Conservation (phyloP, 352 stramenopile species). For the Thalassiosira gravida region DNA sequence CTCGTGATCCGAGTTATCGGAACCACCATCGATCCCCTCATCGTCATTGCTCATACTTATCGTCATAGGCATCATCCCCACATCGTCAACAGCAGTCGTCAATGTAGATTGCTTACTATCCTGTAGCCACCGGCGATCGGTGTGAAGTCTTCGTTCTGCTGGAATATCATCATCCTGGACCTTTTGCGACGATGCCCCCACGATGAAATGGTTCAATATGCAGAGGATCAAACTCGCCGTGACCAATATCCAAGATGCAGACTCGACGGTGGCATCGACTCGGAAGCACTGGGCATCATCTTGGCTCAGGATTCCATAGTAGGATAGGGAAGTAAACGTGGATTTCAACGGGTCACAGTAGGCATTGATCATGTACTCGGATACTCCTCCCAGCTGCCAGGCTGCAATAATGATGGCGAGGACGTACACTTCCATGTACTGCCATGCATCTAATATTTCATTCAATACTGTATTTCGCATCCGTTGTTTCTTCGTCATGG, state of each 20-base stretch:
- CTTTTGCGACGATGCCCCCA: slow-evolving; percentile 41
- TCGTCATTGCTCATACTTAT: slow-evolving; percentile 28
- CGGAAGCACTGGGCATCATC: slow-evolving; percentile 83
- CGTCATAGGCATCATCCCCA: slow-evolving; percentile 4
- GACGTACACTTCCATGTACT: slow-evolving; percentile 86
- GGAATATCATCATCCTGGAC: slow-evolving; percentile 44
- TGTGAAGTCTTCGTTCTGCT: slow-evolving; percentile 43
- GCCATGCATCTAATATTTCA: slow-evolving; percentile 81
- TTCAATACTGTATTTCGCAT: slow-evolving; percentile 53
- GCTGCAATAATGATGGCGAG: slow-evolving; percentile 77
- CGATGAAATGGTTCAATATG: slow-evolving; percentile 58
- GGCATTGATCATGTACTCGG: slow-evolving; percentile 80
- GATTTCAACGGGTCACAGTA: slow-evolving; percentile 72
- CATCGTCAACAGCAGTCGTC: neutral
- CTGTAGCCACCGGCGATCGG: slow-evolving; percentile 35
- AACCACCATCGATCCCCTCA: slow-evolving; percentile 10
- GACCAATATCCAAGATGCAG: slow-evolving; percentile 72
- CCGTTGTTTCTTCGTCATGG: slow-evolving; percentile 60
- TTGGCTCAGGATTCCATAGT: slow-evolving; percentile 71
- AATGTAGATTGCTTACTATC: slow-evolving; percentile 25
- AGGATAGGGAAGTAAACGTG: slow-evolving; percentile 72
- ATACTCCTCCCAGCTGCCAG: slow-evolving; percentile 76
- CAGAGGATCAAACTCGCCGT: slow-evolving; percentile 78
- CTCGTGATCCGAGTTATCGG: neutral
- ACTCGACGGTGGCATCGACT: slow-evolving; percentile 70